Evolutionary conservation across 2,329 filamentous ascomycete species (phyloP), one percentile per base, ranked within the genome.

Genomic region (Phaeomoniella chlamydospora): DNA sequence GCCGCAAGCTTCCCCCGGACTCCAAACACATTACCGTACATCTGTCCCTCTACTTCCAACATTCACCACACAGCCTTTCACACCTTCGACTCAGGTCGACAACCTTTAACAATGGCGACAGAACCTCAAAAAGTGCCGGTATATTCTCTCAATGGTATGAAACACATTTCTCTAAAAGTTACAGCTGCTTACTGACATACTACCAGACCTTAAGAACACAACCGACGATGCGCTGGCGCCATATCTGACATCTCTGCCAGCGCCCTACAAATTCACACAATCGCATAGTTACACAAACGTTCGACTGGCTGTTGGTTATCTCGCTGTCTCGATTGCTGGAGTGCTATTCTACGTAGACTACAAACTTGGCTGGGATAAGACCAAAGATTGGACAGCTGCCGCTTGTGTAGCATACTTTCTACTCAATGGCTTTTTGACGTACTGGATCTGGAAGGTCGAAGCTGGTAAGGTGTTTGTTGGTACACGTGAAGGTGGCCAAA

Each of bases 221-320:
- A 85, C 83, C 46, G 90, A 98, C 64, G 90, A 98, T 62, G 85
- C 87, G 39, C 78, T 98, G 41, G 77, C 82, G 40, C 86, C 90
- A 62, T 96, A 96, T 65, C 77, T 98, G 43, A 88, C 84, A 60
- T 82, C 77, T 18, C 76, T 96, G n/a, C 55, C 77, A 70, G 51
- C 56, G 14, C 58, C 59, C 14, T 61, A 59, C 44, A 52, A 54
- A 46, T 94, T 94, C 67, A 72, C 65, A 43, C 86, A 93, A 60
- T 77, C 81, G 44, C 80, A 96, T 62, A 70, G 61, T 39, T 76
- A 90, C 33, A 75, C 77, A 49, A 87, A 96, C 52, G 72, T 92
- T 33, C 83, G 85, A 37, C 76, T 98, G 32, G 70, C 67, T 1
- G 68, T 98, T 5, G 90, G 90, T 43, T 96, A 92, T 61, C 59